These are phyloP conservation scores for Alternaria metachromatica DNA, from an alignment of 2,329 filamentous ascomycete genomes.

Conservation along the genomic window DNA sequence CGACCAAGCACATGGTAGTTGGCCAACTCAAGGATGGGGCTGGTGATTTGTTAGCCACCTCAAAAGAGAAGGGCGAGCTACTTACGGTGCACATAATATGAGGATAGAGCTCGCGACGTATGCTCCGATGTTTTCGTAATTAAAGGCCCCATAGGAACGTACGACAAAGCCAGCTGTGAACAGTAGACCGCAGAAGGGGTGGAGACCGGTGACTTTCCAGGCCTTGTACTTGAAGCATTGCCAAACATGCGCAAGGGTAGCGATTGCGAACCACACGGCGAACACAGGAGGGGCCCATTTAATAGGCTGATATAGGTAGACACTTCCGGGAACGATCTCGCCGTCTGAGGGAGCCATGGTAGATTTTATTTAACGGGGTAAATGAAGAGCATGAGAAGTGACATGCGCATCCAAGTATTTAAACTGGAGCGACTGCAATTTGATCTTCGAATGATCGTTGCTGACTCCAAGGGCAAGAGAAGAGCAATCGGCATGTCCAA, in stretches of 20 bases:
- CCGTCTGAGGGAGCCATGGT: not conserved
- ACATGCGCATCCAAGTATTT: not conserved
- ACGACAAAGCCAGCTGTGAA: slow-evolving; percentile 63
- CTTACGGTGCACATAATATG: slow-evolving; percentile 43
- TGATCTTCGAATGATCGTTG: not conserved
- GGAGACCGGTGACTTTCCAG: slow-evolving; percentile 61
- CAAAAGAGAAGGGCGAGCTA: not conserved
- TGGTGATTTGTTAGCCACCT: not conserved
- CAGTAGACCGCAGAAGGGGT: slow-evolving; percentile 59
- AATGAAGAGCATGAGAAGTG: not conserved
- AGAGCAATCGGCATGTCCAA: not conserved
- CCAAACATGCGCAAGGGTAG: slow-evolving; percentile 55
- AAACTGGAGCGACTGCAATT: not conserved
- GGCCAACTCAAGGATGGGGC: slow-evolving; percentile 45
- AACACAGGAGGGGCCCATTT: slow-evolving; percentile 61
- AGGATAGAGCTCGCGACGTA: slow-evolving; percentile 48
- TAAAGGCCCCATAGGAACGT: slow-evolving; percentile 58
- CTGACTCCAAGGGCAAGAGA: not conserved
- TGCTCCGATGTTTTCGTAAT: slow-evolving; percentile 54
- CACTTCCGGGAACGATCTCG: slow-evolving; percentile 19
- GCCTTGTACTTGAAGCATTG: slow-evolving; percentile 63
- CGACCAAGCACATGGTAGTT: slow-evolving; percentile 67
- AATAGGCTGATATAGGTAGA: slow-evolving; percentile 57
- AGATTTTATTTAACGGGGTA: not conserved
- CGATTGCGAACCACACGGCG: slow-evolving; percentile 52